phyloP scores from a whole-genome alignment of 345 rosid species.

The Eucalyptus polybractea region DNA sequence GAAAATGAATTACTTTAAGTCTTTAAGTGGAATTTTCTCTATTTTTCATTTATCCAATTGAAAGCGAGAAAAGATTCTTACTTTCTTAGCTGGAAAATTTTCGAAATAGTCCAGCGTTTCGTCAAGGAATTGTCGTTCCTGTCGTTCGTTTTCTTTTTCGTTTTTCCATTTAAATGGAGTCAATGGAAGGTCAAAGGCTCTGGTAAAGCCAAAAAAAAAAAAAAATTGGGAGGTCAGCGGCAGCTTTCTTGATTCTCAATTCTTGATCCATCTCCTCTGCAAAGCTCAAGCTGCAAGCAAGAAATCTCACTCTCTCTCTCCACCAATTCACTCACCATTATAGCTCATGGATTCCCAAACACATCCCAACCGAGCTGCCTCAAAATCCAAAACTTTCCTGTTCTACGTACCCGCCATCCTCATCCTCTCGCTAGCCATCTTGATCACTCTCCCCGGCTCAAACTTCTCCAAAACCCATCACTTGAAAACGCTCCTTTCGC shows the following conservation, averaged over 20 bases:
- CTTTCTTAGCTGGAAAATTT: background rate
- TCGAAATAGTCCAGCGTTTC: background rate
- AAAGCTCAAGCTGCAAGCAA: background rate
- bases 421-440: conserved; percentile 32
- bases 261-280: background rate
- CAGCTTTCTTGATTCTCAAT: background rate
- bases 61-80: background rate
- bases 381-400: conserved; percentile 12
- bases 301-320: background rate
- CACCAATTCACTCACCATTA: background rate
- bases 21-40: too few species aligned
- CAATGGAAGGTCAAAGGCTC: background rate
- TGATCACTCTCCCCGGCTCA: conserved; percentile 8
- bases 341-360: background rate
- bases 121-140: background rate
- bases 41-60: background rate
- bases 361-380: background rate
- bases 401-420: conserved; percentile 24
- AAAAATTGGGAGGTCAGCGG: background rate
- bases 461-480: conserved; percentile 15
- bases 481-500: conserved; percentile 19
- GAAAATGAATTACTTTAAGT: too few species aligned
- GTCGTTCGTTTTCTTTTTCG: background rate
- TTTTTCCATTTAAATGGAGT: background rate
- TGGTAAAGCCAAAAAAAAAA: background rate